Conservation (phyloP, 495 filamentous ascomycete species). For the Letharia columbiana region DNA sequence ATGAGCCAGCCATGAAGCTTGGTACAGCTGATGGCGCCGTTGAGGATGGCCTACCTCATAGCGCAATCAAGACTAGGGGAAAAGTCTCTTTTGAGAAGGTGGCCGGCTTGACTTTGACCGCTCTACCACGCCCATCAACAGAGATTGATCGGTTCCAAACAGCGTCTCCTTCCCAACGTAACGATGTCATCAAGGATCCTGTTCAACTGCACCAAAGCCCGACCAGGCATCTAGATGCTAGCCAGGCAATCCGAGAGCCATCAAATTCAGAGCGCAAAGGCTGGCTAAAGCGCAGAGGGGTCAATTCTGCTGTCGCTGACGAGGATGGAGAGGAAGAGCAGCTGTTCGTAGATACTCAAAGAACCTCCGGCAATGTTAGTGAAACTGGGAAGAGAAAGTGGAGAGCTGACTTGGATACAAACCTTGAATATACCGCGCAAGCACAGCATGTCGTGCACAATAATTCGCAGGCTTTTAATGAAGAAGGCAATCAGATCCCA, state of each 20-base stretch:
- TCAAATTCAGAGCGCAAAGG: slow-evolving; percentile 10
- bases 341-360: background rate
- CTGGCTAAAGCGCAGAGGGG: slow-evolving; percentile 11
- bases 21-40: background rate
- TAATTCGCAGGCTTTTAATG: background rate
- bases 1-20: background rate
- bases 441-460: background rate
- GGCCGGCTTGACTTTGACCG: background rate
- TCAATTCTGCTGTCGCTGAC: background rate
- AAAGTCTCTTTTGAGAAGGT: background rate
- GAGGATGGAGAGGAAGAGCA: slow-evolving; percentile 1
- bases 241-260: slow-evolving; percentile 2
- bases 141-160: background rate
- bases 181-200: background rate
- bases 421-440: background rate
- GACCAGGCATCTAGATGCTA: background rate
- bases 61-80: background rate
- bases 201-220: background rate
- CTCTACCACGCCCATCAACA: background rate
- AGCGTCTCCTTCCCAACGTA: background rate
- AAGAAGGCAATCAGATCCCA: background rate
- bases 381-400: background rate
- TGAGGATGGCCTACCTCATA: background rate
- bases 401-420: background rate
- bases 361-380: background rate